A percentile compares a stretch with the other conserved stretches of the same genome.
These are phyloP conservation scores for Pneumocystis carinii DNA, from an alignment of 1,139 yeast genomes.

Conservation along the genomic window DNA sequence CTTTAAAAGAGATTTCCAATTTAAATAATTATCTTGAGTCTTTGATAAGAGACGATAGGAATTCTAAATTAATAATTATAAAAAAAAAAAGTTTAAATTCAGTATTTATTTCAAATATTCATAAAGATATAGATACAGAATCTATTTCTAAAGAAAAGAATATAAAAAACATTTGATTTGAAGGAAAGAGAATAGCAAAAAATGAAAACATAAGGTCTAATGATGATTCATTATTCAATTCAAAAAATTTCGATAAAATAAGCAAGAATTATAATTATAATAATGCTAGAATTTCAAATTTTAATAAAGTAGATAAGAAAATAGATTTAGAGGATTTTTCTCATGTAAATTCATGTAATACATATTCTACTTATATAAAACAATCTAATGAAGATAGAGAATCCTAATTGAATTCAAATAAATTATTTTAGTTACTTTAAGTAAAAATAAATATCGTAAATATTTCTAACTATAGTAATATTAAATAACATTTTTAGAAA, in stretches of 20 bases:
- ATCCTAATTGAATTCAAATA: background rate
- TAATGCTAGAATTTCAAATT: background rate
- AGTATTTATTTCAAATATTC: background rate
- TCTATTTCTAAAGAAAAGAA: background rate
- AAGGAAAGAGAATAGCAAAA: background rate
- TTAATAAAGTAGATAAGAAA: background rate
- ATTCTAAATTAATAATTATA: background rate
- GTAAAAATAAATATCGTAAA: background rate
- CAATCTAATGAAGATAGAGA: background rate
- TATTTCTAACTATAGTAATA: background rate
- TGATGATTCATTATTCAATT: background rate
- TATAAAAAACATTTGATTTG: background rate
- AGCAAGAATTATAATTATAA: background rate
- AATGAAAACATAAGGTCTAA: background rate
- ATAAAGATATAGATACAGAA: background rate
- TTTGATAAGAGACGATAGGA: background rate
- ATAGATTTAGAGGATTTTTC: background rate
- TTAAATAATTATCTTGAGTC: background rate
- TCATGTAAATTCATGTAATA: background rate
- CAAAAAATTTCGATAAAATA: background rate
- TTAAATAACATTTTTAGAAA: background rate
- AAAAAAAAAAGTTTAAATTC: background rate
- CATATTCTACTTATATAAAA: background rate
- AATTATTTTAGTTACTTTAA: background rate
- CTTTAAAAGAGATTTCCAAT: background rate